Percentiles rank a stretch among this genome's conserved stretches.
Conservation (phyloP, 768 basidiomycete genomes). For the Boletus pseudopeckii region DNA sequence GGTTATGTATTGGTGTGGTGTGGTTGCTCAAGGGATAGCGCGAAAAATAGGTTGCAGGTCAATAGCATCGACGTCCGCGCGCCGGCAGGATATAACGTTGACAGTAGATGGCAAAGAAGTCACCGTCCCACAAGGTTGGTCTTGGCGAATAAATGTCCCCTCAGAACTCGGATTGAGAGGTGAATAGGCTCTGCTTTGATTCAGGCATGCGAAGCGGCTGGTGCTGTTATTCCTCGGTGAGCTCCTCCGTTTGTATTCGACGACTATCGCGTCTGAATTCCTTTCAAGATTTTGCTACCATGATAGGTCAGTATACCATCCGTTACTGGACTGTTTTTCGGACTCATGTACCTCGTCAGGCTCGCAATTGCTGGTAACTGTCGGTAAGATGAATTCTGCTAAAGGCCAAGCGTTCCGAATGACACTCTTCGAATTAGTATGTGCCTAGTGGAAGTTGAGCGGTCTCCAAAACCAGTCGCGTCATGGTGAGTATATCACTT, state of each 20-base stretch:
- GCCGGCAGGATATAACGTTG: constrained; percentile 79
- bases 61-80: constrained; percentile 62
- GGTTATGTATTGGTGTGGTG: not conserved
- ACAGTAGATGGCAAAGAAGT: constrained; percentile 98
- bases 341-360: constrained; percentile 37
- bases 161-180: constrained; percentile 6
- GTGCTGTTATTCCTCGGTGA: constrained; percentile 75
- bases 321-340: not conserved
- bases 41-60: constrained; percentile 50
- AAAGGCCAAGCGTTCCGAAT: constrained; percentile 2
- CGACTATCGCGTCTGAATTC: constrained; percentile 11
- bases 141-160: not conserved
- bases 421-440: constrained; percentile 51
- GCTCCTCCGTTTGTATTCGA: constrained; percentile 13
- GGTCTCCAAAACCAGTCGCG: constrained; percentile 91
- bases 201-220: constrained; percentile 92
- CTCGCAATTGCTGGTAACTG: constrained; percentile 98
- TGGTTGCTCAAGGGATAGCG: constrained; percentile 1
- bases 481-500: constrained; percentile 62
- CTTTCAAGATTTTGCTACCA: constrained; percentile 73
- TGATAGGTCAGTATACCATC: constrained; percentile 54
- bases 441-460: constrained; percentile 97
- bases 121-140: constrained; percentile 90
- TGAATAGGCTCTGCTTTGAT: constrained; percentile 86
- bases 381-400: constrained; percentile 52